Evolutionary conservation across 441 rosid species (phyloP), one percentile per base, ranked within the genome.

Genomic region (Brassica hybrid): DNA sequence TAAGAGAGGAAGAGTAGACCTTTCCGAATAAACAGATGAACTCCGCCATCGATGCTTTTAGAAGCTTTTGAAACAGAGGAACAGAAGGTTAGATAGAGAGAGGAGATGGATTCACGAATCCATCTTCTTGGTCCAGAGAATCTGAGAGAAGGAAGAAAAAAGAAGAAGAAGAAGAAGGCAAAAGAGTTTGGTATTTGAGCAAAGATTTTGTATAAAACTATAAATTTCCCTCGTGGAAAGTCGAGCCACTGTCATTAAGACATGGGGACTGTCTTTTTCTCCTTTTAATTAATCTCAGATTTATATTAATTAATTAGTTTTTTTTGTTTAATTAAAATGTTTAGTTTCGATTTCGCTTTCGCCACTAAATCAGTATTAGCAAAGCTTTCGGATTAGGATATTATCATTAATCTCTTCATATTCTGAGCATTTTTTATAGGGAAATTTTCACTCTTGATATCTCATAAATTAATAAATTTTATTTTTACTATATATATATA

Each of bases 11-110:
- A 73, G 18, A 62, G 67, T 27, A 43, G 45, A 92, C 98, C 97
- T 92, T 89, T 82, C 83, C 82, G 66, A 84, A 41, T 57, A 87
- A 67, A 83, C 70, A 89, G 69, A 92, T 74, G 71, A 82, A 92
- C 65, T 86, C 92, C 8, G 89, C 89, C 90, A 87, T 88, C 79
- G 82, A 66, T 62, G 75, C 58, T 56, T 75, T 74, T 74, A 76
- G 84, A 72, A 80, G 75, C 79, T 66, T 69, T 59, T 10, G 10
- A 36, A 75, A 75, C 58, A 75, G 2, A 27, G 16, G 17, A n/a
- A 12, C 61, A 74, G n/a, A 56, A 34, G 41, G 56, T 58, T 56
- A 74, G 62, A 70, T 1, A 69, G 52, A 59, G 65, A 45, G 52
- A 12, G 52, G 16, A 45, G 52, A 13, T 45, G 14, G 52, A 45